phyloP scores from a whole-genome alignment of 2,329 filamentous ascomycete species.

The Penicillium sp. region DNA sequence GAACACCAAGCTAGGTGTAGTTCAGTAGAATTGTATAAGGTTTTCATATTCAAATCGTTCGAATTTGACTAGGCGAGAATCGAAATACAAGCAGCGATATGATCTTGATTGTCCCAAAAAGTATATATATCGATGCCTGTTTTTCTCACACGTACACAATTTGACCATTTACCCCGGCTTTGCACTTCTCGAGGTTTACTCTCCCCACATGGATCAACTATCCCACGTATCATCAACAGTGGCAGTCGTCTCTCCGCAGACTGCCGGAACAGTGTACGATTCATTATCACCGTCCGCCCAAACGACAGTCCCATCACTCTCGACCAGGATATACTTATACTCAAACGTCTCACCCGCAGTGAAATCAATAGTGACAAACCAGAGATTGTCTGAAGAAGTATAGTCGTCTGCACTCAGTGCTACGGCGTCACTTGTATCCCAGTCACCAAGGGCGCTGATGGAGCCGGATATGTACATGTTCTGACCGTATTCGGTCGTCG shows the following conservation, averaged over 20 bases:
- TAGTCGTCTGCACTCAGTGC: slow-evolving; percentile 62
- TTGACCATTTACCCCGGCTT: background rate
- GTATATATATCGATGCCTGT: background rate
- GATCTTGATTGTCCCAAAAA: background rate
- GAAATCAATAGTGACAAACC: slow-evolving; percentile 60
- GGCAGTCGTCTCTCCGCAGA: slow-evolving; percentile 32
- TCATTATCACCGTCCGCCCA: slow-evolving; percentile 64
- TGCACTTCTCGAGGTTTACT: background rate
- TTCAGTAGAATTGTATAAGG: no score
- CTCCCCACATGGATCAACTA: background rate
- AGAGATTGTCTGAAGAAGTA: slow-evolving; percentile 60
- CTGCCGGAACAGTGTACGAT: slow-evolving; percentile 40
- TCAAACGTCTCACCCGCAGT: slow-evolving; percentile 57
- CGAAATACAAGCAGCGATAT: no score
- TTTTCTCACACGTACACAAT: background rate
- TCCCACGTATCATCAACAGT: slow-evolving; percentile 42
- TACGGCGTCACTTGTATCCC: slow-evolving; percentile 59
- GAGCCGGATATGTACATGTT: slow-evolving; percentile 67
- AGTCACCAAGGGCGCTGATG: slow-evolving; percentile 60
- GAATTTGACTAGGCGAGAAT: no score
- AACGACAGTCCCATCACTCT: slow-evolving; percentile 53
- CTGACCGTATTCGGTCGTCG: slow-evolving; percentile 55
- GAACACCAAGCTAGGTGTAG: no score
- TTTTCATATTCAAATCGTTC: no score
- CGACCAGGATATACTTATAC: slow-evolving; percentile 70